Percentiles rank a stretch among this genome's conserved stretches.
phyloP scores from a whole-genome alignment of 2,329 filamentous ascomycete species.

The Nigrospora sphaerica region DNA sequence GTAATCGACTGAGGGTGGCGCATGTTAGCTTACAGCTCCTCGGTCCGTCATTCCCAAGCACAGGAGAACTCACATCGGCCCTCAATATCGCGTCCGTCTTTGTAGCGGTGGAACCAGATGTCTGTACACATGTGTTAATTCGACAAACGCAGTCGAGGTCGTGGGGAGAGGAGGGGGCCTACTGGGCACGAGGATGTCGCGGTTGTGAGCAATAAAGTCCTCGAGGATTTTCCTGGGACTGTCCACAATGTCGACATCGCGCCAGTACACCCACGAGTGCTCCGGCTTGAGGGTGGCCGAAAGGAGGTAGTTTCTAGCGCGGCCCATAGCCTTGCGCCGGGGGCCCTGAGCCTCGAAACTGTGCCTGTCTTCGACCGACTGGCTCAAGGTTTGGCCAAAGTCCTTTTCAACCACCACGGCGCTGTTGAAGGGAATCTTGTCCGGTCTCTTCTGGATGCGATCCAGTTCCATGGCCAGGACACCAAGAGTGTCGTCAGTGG shows the following conservation, averaged over 20 bases:
- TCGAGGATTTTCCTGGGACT: conserved; percentile 83
- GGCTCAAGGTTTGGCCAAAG: conserved; percentile 69
- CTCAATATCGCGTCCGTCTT: conserved; percentile 78
- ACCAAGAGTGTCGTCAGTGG: conserved; percentile 84
- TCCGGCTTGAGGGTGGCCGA: conserved; percentile 79
- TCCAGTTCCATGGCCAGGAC: conserved; percentile 79
- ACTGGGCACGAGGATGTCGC: conserved; percentile 93
- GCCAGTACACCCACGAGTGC: conserved; percentile 98
- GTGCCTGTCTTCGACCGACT: conserved; percentile 77
- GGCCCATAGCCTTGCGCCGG: conserved; percentile 82
- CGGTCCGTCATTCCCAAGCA: too few species aligned
- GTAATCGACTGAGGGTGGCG: conserved; percentile 67
- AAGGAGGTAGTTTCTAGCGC: conserved; percentile 86
- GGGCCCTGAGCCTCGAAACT: conserved; percentile 83
- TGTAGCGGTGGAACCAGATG: conserved; percentile 93
- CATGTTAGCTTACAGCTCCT: conserved; percentile 11
- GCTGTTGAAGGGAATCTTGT: conserved; percentile 78
- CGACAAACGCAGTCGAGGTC: not conserved
- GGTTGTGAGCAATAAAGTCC: conserved; percentile 90
- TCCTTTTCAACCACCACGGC: conserved; percentile 85
- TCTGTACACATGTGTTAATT: conserved; percentile 44
- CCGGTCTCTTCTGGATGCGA: conserved; percentile 74
- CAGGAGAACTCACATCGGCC: conserved; percentile 67
- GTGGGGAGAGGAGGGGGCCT: conserved; percentile 34
- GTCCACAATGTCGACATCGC: conserved; percentile 93